Evolutionary conservation across 2,329 filamentous ascomycete genomes (phyloP).

Genomic region (Apiospora kogelbergensis): DNA sequence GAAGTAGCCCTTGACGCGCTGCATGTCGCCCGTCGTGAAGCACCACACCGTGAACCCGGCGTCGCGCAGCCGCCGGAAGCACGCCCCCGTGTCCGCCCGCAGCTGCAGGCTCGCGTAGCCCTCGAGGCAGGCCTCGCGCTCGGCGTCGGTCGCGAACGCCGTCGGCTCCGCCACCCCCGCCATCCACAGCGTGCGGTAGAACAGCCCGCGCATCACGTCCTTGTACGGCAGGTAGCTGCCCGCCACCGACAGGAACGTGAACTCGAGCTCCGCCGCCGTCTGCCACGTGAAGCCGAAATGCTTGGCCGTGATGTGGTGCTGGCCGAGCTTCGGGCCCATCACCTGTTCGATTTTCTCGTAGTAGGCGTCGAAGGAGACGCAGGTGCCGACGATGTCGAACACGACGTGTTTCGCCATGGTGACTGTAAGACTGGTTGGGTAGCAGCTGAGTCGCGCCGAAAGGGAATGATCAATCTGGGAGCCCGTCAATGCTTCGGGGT

Average conservation of each 20-base stretch:
- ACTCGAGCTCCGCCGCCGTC: slow-evolving; percentile 47
- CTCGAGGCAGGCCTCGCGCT: slow-evolving; percentile 38
- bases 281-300: slow-evolving; percentile 48
- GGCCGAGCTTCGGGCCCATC: slow-evolving; percentile 40
- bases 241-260: slow-evolving; percentile 47
- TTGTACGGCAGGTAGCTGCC: slow-evolving; percentile 43
- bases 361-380: slow-evolving; percentile 45
- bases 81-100: slow-evolving; percentile 40
- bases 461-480: too few species aligned
- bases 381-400: slow-evolving; percentile 54
- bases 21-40: slow-evolving; percentile 50
- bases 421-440: neutral
- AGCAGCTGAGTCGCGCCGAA: too few species aligned
- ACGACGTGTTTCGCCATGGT: slow-evolving; percentile 41
- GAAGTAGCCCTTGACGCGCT: slow-evolving; percentile 53
- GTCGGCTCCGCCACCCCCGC: slow-evolving; percentile 43
- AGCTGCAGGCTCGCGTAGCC: slow-evolving; percentile 37
- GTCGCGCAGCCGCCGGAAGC: slow-evolving; percentile 40
- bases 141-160: slow-evolving; percentile 40
- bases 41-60: slow-evolving; percentile 53
- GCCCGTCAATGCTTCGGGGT: neutral
- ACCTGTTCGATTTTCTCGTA: slow-evolving; percentile 39
- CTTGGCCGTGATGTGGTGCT: slow-evolving; percentile 38
- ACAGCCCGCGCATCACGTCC: slow-evolving; percentile 42
- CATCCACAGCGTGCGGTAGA: slow-evolving; percentile 48